Evolutionary conservation across 805 yeast species (phyloP).

Genomic region (Candida endomychidarum): DNA sequence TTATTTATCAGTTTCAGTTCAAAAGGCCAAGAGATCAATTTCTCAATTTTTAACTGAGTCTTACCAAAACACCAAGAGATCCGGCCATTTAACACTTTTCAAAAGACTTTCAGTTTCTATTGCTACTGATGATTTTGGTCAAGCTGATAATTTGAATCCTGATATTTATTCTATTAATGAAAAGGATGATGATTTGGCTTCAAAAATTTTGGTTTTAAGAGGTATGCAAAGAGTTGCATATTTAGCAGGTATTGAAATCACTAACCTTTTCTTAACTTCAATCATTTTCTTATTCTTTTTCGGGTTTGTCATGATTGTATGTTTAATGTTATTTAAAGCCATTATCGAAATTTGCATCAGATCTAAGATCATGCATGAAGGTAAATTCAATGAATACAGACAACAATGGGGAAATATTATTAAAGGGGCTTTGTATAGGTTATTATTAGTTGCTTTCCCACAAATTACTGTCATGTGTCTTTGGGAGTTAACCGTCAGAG

Average conservation of each 20-base stretch:
- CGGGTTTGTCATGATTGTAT: conserved; percentile 58
- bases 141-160: conserved; percentile 40
- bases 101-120: conserved; percentile 22
- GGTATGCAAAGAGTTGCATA: conserved; percentile 93
- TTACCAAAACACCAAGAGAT: conserved; percentile 12
- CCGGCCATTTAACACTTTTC: conserved; percentile 15
- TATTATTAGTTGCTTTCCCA: conserved; percentile 82
- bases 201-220: conserved; percentile 76
- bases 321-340: conserved; percentile 65
- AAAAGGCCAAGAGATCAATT: conserved; percentile 45
- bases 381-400: conserved; percentile 75
- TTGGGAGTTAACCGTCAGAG: conserved; percentile 86
- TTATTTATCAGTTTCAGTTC: conserved; percentile 82
- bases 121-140: conserved; percentile 48
- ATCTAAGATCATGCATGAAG: conserved; percentile 56
- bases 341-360: conserved; percentile 61
- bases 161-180: conserved; percentile 71
- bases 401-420: conserved; percentile 78
- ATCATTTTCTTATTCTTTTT: conserved; percentile 80
- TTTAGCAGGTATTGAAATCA: conserved; percentile 80
- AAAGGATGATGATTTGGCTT: conserved; percentile 52
- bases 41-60: conserved; percentile 17
- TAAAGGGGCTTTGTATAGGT: conserved; percentile 85
- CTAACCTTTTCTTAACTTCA: conserved; percentile 83
- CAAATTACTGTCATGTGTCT: conserved; percentile 77